Evolutionary conservation across 176 grass and related monocot genomes (phyloP).

Genomic region (Oryza meyeriana): DNA sequence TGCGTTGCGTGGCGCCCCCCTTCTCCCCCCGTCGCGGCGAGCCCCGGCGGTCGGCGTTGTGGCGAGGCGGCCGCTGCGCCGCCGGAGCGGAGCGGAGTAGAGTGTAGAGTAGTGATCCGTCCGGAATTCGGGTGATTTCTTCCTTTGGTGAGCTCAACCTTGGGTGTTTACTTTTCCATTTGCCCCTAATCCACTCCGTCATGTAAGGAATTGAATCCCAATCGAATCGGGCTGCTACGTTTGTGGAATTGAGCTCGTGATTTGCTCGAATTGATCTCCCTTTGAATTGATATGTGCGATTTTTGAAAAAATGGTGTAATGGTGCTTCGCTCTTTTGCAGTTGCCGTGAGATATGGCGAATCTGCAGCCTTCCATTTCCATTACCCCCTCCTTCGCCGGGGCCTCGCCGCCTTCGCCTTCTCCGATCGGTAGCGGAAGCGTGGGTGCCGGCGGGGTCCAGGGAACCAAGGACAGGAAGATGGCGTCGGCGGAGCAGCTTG

Average conservation of each 20-base stretch:
- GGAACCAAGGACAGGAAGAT: constrained; percentile 69
- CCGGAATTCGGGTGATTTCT: not conserved
- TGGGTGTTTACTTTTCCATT: not conserved
- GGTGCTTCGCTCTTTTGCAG: constrained; percentile 12
- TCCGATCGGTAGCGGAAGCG: constrained; percentile 16
- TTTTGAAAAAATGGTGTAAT: not conserved
- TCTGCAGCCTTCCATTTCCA: constrained; percentile 53
- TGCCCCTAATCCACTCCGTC: not conserved
- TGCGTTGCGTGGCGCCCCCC: not conserved
- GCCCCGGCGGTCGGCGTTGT: not conserved
- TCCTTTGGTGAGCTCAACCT: not conserved
- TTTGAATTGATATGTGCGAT: not conserved
- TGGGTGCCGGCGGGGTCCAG: not conserved
- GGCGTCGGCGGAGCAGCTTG: constrained; percentile 87
- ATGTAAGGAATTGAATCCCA: not conserved
- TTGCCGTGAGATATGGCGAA: constrained; percentile 54
- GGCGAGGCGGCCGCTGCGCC: not conserved
- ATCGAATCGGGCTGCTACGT: not conserved
- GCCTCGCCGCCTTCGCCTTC: constrained; percentile 49
- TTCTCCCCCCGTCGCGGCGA: not conserved
- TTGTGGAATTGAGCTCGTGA: not conserved
- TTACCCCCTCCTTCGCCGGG: constrained; percentile 53
- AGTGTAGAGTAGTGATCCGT: not conserved
- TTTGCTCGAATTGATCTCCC: not conserved
- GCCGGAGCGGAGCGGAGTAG: not conserved